phyloP scores from a whole-genome alignment of 768 basidiomycete species.

The Rhodotorula toruloides region DNA sequence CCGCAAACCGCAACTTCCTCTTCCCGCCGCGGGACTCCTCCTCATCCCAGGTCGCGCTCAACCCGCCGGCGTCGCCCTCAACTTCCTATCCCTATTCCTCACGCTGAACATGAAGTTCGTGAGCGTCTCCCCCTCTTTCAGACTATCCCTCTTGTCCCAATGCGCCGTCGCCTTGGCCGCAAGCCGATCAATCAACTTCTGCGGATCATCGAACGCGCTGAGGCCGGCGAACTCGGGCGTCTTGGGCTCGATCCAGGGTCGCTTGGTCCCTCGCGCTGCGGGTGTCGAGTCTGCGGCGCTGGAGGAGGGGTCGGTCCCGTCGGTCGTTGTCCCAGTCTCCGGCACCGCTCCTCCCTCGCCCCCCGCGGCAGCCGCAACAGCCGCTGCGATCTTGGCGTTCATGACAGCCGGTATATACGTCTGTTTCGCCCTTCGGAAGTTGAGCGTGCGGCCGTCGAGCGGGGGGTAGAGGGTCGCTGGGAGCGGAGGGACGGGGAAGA shows the following conservation, averaged over 20 bases:
- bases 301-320: background rate
- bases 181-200: slow-evolving; percentile 18
- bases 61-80: slow-evolving; percentile 5
- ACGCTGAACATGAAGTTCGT: slow-evolving; percentile 36
- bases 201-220: slow-evolving; percentile 25
- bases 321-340: background rate
- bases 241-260: slow-evolving; percentile 29
- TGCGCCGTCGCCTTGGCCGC: slow-evolving; percentile 29
- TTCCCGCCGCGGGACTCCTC: too few relatives aligned
- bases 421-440: slow-evolving; percentile 5
- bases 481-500: slow-evolving; percentile 35
- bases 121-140: slow-evolving; percentile 38
- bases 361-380: too few relatives aligned
- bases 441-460: slow-evolving; percentile 12
- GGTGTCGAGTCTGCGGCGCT: too few relatives aligned
- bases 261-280: background rate
- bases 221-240: slow-evolving; percentile 33
- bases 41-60: background rate
- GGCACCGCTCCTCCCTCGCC: background rate
- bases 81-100: background rate
- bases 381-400: background rate
- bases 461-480: slow-evolving; percentile 30
- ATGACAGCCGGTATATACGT: slow-evolving; percentile 16
- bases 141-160: slow-evolving; percentile 36
- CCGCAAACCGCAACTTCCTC: too few relatives aligned